These are phyloP conservation scores for Aspergillus fijiensis DNA, from an alignment of 2,329 filamentous ascomycete genomes.

Conservation along the genomic window DNA sequence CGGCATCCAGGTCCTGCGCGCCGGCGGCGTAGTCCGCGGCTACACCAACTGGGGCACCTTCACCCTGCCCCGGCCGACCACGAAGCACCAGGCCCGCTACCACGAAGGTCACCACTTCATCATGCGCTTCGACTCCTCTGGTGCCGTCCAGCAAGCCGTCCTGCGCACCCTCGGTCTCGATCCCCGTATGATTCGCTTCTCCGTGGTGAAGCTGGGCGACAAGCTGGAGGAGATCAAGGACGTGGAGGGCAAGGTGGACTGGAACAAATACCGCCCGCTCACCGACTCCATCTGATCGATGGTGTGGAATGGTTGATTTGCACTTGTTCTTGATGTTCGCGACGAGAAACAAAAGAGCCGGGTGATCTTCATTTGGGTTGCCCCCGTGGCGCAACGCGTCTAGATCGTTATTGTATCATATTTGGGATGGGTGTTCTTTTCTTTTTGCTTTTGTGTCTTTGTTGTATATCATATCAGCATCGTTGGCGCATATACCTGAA, in stretches of 20 bases:
- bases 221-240: slow-evolving; percentile 63
- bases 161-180: slow-evolving; percentile 76
- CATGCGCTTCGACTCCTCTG: slow-evolving; percentile 87
- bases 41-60: slow-evolving; percentile 95
- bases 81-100: slow-evolving; percentile 80
- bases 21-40: slow-evolving; percentile 86
- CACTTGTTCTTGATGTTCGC: slow-evolving; percentile 7
- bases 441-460: slow-evolving; percentile 12
- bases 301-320: not conserved
- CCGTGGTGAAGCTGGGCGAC: slow-evolving; percentile 79
- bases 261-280: slow-evolving; percentile 42
- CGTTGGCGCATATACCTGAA: slow-evolving; percentile 30
- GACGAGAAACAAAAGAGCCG: not conserved
- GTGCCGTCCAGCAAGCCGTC: slow-evolving; percentile 71
- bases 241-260: slow-evolving; percentile 56
- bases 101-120: slow-evolving; percentile 92
- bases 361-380: not conserved
- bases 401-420: slow-evolving; percentile 29
- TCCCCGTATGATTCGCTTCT: slow-evolving; percentile 84
- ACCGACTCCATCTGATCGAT: slow-evolving; percentile 26
- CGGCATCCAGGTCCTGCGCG: slow-evolving; percentile 76
- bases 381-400: slow-evolving; percentile 1
- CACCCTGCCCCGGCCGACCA: slow-evolving; percentile 74
- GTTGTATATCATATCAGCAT: slow-evolving; percentile 30
- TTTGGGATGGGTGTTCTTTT: slow-evolving; percentile 19